Evolutionary conservation across 345 rosid species (phyloP).

Genomic region (Citrus medica): DNA sequence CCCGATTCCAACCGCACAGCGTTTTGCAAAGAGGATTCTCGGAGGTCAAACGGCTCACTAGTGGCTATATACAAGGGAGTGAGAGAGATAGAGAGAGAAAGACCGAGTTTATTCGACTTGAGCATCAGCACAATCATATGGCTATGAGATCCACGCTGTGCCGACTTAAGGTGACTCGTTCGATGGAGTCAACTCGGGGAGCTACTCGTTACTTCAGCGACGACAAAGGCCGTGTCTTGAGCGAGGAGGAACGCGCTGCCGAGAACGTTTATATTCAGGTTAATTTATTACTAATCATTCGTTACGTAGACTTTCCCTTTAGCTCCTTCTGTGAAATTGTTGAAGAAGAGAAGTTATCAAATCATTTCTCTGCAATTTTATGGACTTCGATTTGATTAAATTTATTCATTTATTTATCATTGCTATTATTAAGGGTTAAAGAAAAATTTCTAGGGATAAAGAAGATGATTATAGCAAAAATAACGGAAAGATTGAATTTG

Average conservation of each 20-base stretch:
- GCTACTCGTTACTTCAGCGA: constrained; percentile 63
- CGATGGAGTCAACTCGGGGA: constrained; percentile 47
- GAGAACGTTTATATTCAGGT: constrained; percentile 83
- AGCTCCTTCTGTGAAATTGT: background rate
- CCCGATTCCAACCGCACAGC: too few species aligned
- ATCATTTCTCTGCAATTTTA: background rate
- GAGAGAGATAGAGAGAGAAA: background rate
- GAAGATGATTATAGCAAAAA: background rate
- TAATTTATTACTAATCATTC: background rate
- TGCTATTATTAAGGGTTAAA: too few species aligned
- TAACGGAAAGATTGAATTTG: background rate
- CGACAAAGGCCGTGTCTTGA: constrained; percentile 61
- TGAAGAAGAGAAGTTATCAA: background rate
- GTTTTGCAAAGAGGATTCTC: too few species aligned
- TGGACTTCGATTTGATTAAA: background rate
- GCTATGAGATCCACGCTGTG: constrained; percentile 37
- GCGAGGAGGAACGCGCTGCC: constrained; percentile 84
- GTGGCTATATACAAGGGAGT: too few species aligned
- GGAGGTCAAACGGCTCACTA: too few species aligned
- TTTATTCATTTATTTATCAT: too few species aligned
- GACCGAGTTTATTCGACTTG: background rate
- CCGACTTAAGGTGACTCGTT: constrained; percentile 38
- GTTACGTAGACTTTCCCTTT: background rate
- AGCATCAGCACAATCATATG: constrained; percentile 19
- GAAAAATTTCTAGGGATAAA: background rate